phyloP scores from a whole-genome alignment of 73 alveolate genomes.

The Paramecium primaurelia region DNA sequence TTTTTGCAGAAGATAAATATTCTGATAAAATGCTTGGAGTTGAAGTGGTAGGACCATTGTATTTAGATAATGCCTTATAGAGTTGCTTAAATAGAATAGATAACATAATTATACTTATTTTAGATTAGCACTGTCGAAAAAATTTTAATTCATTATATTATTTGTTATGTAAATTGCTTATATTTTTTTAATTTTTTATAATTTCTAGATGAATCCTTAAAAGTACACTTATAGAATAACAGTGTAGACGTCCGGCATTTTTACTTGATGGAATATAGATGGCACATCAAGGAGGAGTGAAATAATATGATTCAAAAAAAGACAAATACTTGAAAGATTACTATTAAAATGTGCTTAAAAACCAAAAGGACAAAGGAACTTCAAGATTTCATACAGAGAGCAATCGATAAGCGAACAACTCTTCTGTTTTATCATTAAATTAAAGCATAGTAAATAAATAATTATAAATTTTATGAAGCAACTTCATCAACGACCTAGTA shows the following conservation, averaged over 20 bases:
- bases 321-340: not conserved
- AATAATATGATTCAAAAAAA: not conserved
- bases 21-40: not conserved
- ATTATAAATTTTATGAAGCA: conserved; percentile 5
- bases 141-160: conserved; percentile 4
- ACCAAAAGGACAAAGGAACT: not conserved
- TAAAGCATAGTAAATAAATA: not conserved
- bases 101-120: not conserved
- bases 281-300: not conserved
- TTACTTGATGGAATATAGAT: not conserved
- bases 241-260: not conserved
- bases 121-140: not conserved
- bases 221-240: not conserved
- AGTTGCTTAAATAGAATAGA: not conserved
- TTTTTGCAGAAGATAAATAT: conserved; percentile 5
- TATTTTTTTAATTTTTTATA: not conserved
- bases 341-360: not conserved
- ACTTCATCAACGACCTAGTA: not conserved
- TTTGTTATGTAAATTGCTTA: not conserved
- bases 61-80: not conserved
- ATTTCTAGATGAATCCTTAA: not conserved
- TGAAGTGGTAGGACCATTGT: not conserved
- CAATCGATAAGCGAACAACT: not conserved
- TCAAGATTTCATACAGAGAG: not conserved
- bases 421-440: not conserved